Evolutionary conservation across 768 basidiomycete genomes (phyloP).

Genomic region (Nidularia pulvinata): DNA sequence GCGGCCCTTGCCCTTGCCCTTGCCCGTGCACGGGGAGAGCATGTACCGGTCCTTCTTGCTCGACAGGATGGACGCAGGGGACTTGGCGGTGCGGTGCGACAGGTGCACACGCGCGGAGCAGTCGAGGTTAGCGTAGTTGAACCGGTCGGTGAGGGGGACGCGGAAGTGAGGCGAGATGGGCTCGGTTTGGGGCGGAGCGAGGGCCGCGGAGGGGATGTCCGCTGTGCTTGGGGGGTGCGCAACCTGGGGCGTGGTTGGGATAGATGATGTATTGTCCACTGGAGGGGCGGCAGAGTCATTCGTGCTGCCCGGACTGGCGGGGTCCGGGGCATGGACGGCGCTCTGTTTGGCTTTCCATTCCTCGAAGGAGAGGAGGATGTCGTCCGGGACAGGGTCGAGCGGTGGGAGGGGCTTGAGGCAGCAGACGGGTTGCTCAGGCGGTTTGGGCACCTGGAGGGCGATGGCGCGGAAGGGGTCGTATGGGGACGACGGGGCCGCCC

Average conservation of each 20-base stretch:
- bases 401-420: conserved; percentile 59
- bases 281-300: background rate
- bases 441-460: conserved; percentile 42
- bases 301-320: background rate
- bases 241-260: background rate
- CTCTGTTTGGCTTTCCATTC: conserved; percentile 83
- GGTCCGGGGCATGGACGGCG: conserved; percentile 23
- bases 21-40: conserved; percentile 84
- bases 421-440: conserved; percentile 62
- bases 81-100: conserved; percentile 81
- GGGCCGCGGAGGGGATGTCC: background rate
- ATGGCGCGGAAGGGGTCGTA: conserved; percentile 69
- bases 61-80: conserved; percentile 80
- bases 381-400: conserved; percentile 53
- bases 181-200: conserved; percentile 10
- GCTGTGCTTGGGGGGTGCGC: background rate
- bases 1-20: conserved; percentile 28
- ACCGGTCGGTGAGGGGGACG: conserved; percentile 81
- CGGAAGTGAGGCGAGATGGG: conserved; percentile 59
- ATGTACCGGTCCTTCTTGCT: conserved; percentile 94
- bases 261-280: background rate
- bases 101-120: conserved; percentile 93
- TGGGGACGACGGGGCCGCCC: conserved; percentile 28
- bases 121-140: conserved; percentile 93
- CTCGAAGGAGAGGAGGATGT: conserved; percentile 78